Evolutionary conservation across 1,284 basidiomycete genomes (phyloP).

Genomic region (Sanghuangporus baumii): DNA sequence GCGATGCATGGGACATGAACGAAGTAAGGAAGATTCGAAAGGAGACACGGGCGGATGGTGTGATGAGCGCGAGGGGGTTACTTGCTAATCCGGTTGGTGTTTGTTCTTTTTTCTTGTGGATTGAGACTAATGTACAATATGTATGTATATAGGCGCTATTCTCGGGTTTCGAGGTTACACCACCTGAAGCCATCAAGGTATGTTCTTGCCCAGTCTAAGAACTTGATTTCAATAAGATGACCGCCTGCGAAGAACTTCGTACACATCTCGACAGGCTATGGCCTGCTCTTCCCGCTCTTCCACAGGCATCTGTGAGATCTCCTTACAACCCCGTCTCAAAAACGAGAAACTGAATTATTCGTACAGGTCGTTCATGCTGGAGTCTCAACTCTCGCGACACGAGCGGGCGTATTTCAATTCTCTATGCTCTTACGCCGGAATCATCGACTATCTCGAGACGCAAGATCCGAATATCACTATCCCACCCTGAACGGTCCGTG

Average conservation of each 20-base stretch:
- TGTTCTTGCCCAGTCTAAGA: background rate
- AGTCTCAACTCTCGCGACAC: constrained; percentile 34
- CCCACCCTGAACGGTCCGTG: background rate
- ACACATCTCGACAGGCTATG: constrained; percentile 37
- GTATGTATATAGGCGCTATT: constrained; percentile 41
- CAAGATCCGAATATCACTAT: constrained; percentile 25
- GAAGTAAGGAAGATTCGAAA: constrained; percentile 39
- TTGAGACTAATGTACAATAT: background rate
- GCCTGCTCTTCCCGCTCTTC: constrained; percentile 43
- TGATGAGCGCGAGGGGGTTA: constrained; percentile 54
- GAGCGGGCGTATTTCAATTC: constrained; percentile 47
- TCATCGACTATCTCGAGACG: constrained; percentile 40
- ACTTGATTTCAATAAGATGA: background rate
- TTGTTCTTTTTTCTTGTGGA: background rate
- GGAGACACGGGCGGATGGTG: constrained; percentile 41
- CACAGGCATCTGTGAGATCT: constrained; percentile 25
- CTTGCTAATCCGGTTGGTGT: constrained; percentile 46
- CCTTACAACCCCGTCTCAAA: background rate
- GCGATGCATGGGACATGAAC: constrained; percentile 44
- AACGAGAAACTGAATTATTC: background rate
- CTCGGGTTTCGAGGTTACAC: constrained; percentile 42
- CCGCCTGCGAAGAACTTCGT: constrained; percentile 33
- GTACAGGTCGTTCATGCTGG: constrained; percentile 47
- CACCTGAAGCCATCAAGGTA: constrained; percentile 38
- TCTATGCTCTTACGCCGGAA: constrained; percentile 36